Base-by-base conservation (phyloP, 306 rosid genomes). In the Corylus americana region DNA sequence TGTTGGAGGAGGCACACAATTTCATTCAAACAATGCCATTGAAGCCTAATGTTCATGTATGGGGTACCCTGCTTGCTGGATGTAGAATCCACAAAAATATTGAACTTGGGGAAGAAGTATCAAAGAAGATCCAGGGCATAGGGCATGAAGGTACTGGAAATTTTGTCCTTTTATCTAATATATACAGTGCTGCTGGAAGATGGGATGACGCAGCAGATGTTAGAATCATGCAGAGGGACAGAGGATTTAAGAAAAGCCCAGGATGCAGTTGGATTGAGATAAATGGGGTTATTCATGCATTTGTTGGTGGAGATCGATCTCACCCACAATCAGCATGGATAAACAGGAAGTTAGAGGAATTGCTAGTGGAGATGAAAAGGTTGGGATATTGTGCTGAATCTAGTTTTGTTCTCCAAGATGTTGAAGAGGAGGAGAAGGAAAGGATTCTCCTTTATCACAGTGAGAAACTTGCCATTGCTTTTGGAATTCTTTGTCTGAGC, bases 201-300 rank as follows among this genome's bases (percentile, higher is more conserved):
- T 75, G 84, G 84, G 80, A 80, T 69, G 80, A 80, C 45, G 84
- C 84, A 67, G 80, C 72, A 1, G 1, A 49, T 75, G 84, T 81
- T n/a, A 69, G 80, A 75, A 75, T 68, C 70, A 75, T 48, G 74
- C 76, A 81, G 71, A 80, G 69, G 67, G 63, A 55, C 62, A 79
- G 71, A 69, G 84, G 80, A 66, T 78, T 80, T 20, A 81, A 81
- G 73, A 81, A 81, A 74, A 75, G 84, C 54, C 77, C 84, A 70
- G 80, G 84, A 31, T 80, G 84, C 50, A 75, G 80, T 58, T 80
- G 84, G 83, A 37, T 74, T 25, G 79, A 80, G 61, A 55, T 80
- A 67, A 45, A 80, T 17, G 79, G 84, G 5, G 55, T 57, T 31
- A 74, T 80, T 25, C 84, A 80, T 68, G 80, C 80, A 37, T 80